A percentile compares a stretch with the other conserved stretches of the same genome.
phyloP scores from a whole-genome alignment of 257 asterid genomes.

The Paulownia fortunei region DNA sequence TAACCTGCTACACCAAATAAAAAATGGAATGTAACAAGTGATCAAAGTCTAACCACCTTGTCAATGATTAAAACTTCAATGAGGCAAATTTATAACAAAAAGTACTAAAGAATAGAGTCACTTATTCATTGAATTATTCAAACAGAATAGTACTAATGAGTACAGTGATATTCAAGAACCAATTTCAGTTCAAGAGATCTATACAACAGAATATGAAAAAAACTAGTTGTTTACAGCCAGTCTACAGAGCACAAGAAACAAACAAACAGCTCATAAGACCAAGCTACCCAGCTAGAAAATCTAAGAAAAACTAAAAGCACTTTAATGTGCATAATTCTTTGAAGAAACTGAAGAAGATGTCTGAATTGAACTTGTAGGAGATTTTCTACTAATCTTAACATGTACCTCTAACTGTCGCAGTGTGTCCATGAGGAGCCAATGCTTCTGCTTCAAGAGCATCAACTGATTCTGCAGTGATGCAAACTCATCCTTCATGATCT shows the following conservation, averaged over 20 bases:
- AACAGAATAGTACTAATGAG: slow-evolving; percentile 19
- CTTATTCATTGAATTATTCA: slow-evolving; percentile 9
- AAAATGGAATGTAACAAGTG: background rate
- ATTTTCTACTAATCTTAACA: slow-evolving; percentile 47
- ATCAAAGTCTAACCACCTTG: background rate
- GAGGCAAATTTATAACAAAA: background rate
- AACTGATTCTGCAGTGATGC: slow-evolving; percentile 78
- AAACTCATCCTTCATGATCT: slow-evolving; percentile 82
- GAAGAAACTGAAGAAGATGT: slow-evolving; percentile 47
- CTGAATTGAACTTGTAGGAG: slow-evolving; percentile 44
- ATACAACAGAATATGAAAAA: slow-evolving; percentile 18
- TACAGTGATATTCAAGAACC: slow-evolving; percentile 33
- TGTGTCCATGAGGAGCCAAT: slow-evolving; percentile 79
- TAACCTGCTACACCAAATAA: background rate
- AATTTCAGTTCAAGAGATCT: slow-evolving; percentile 32
- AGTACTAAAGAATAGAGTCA: background rate
- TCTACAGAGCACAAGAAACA: slow-evolving; percentile 25
- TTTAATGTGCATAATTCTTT: slow-evolving; percentile 37
- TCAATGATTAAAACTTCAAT: background rate
- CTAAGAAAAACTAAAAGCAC: slow-evolving; percentile 39
- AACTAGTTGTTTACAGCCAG: slow-evolving; percentile 14
- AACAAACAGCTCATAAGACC: slow-evolving; percentile 33
- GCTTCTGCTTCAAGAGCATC: slow-evolving; percentile 82
- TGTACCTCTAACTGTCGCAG: slow-evolving; percentile 96
- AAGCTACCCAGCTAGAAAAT: slow-evolving; percentile 30